phyloP scores from a whole-genome alignment of 2,329 filamentous ascomycete species.

The Stagonosporopsis cucurbitacearum region DNA sequence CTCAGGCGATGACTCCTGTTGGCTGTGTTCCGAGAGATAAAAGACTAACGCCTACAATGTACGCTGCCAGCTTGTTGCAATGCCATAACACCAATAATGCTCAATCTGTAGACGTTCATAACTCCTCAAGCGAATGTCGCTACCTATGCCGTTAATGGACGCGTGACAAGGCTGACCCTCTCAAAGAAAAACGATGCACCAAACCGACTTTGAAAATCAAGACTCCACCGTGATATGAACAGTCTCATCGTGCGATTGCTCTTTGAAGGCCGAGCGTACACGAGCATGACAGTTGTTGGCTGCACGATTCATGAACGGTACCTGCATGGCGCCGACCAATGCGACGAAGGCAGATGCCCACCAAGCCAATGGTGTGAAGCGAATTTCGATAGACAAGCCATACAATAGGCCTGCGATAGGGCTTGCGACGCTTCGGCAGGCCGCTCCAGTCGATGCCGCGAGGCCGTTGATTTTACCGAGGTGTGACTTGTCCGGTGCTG shows the following conservation, averaged over 20 bases:
- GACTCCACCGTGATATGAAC: constrained; percentile 38
- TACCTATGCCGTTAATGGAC: background rate
- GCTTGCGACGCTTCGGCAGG: constrained; percentile 72
- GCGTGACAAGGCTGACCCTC: no score
- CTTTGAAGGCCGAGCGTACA: constrained; percentile 32
- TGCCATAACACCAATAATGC: background rate
- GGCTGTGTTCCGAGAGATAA: background rate
- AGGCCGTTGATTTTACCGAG: constrained; percentile 76
- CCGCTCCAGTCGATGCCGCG: constrained; percentile 74
- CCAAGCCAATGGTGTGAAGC: constrained; percentile 68
- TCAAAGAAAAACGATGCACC: background rate
- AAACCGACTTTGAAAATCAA: background rate
- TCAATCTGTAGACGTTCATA: background rate
- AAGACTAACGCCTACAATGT: background rate
- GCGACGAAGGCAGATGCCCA: constrained; percentile 66
- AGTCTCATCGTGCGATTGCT: constrained; percentile 25
- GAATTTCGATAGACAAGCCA: constrained; percentile 62
- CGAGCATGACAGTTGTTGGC: constrained; percentile 45
- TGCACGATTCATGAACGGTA: constrained; percentile 62
- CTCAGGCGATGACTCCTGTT: background rate
- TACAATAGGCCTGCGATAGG: constrained; percentile 73
- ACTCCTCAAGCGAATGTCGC: background rate
- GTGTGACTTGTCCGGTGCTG: constrained; percentile 66
- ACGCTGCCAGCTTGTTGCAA: background rate
- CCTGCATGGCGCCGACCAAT: constrained; percentile 61